Base-by-base conservation (phyloP, 768 basidiomycete genomes). In the Psilocybe cyanescens region DNA sequence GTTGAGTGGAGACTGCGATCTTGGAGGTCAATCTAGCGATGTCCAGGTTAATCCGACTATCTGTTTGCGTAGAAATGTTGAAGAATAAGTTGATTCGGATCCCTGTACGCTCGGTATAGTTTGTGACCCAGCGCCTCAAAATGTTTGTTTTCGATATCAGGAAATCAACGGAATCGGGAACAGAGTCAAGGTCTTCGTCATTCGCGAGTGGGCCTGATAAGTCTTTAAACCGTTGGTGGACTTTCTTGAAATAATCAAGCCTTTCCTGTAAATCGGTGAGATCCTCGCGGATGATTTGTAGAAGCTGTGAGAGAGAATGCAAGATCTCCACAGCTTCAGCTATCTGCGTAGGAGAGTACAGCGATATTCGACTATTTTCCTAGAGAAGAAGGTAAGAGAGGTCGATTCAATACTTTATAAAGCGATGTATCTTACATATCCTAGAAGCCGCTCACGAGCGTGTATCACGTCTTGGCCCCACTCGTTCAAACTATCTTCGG, bases 1-100 rank as follows among this genome's bases (percentile, higher is more conserved):
- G 62, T 57, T 69, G 67, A 1, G 70, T 64, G 7, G 65, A 58
- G 2, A 64, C 59, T 1, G 70, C 64, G 17, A 71, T 71, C 28
- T 64, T 61, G 31, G 65, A 60, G 3, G 69, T 65, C 33, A 67
- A 57, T 31, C 58, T 53, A 1, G 69, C 67, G 28, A 70, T 66
- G n/a, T 60, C 55, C 8, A 70, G 46, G 24, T 68, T 70, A 8
- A 62, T 64, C 41, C 52, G 50, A 54, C 62, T 70, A 51, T 70
- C 69, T n/a, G 54, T 54, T 54, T 69, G 67, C 6, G 64, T 56
- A 8, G 63, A 44, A 11, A 69, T 52, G 49, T 68, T 67, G 62
- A 70, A 69, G 39, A 67, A 62, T 1, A 68, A 61, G 54, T 67
- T 65, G 51, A 70, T 69, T 11, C 57, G 56, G 46, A 69, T 70